Evolutionary conservation across 2,329 filamentous ascomycete genomes (phyloP).

Genomic region (Ophiostoma himal-ulmi): DNA sequence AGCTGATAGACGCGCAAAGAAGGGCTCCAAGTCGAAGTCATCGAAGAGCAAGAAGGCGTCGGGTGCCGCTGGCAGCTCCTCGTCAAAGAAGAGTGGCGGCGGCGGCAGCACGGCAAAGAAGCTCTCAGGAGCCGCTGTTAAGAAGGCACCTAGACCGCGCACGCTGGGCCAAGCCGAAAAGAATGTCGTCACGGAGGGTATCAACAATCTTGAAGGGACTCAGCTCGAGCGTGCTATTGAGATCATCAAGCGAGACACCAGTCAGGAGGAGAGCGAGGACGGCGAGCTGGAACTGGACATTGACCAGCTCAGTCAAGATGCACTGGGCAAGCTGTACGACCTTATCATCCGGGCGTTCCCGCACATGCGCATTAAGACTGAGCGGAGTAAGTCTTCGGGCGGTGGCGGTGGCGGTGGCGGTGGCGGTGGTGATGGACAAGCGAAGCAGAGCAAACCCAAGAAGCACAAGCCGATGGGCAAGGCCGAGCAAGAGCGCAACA

Average conservation of each 20-base stretch:
- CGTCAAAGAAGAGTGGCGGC: slow-evolving; percentile 17
- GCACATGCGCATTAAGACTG: slow-evolving; percentile 33
- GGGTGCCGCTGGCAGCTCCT: slow-evolving; percentile 18
- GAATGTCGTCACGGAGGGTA: slow-evolving; percentile 80
- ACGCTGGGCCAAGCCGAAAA: slow-evolving; percentile 75
- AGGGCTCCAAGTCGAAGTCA: slow-evolving; percentile 45
- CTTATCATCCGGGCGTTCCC: slow-evolving; percentile 39
- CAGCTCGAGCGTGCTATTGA: slow-evolving; percentile 75
- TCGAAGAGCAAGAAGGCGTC: slow-evolving; percentile 49
- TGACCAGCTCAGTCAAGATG: slow-evolving; percentile 51
- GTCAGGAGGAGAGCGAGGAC: slow-evolving; percentile 58
- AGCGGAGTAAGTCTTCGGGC: slow-evolving; percentile 32
- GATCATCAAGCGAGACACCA: slow-evolving; percentile 84
- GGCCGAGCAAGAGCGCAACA: slow-evolving; percentile 62
- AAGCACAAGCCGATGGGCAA: slow-evolving; percentile 76
- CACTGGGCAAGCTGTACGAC: slow-evolving; percentile 48
- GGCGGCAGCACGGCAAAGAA: slow-evolving; percentile 25
- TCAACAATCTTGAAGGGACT: slow-evolving; percentile 71
- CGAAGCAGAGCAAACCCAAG: slow-evolving; percentile 49
- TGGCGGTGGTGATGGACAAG: slow-evolving; percentile 26
- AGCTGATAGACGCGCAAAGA: slow-evolving; percentile 54
- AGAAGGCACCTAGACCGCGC: slow-evolving; percentile 50
- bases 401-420: slow-evolving; percentile 24
- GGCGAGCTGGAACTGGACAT: slow-evolving; percentile 57
- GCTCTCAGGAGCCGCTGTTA: slow-evolving; percentile 30